Evolutionary conservation across 2,329 filamentous ascomycete genomes (phyloP), one percentile per base, ranked within the genome.

Genomic region (Rugonectria rugulosa): DNA sequence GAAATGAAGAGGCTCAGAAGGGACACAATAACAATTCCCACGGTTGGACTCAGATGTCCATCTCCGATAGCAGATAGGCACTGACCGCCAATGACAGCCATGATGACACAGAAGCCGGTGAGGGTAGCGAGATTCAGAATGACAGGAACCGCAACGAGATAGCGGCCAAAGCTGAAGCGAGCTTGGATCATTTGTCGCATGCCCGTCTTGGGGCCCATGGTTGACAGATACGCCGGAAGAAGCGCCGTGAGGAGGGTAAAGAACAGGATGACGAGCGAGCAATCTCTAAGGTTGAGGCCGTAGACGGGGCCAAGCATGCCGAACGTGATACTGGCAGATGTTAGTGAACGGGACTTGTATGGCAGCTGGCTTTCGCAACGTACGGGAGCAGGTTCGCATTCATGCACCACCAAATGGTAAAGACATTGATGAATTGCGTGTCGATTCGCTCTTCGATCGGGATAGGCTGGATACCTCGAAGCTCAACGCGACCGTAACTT

Each of bases 131-230:
- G 67, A 53, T 82, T 82, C 32, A 82, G 69, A 3, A 80, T 47
- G 21, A 67, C 56, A 0, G 63, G 62, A 1, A 68, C 37, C 4
- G 57, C 56, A 11, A 65, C 55, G 0, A 64, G 53, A 27, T 65
- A 67, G 10, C 58, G 52, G 36, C 66, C 65, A 17, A 60, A 68
- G 27, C 59, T 61, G 43, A 63, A 81, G 14, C 79, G 72, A 2
- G 78, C 77, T 50, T 79, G 77, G 2, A 80, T 74, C 64, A 81
- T 75, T 58, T 80, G 78, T 8, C 79, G 72, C 71, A 80, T 75
- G 4, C 77, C 79, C 8, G 77, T 79, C 56, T 70, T 72, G 5
- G 77, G 75, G 0, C 77, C 77, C 53, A 77, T 70, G 0, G 73
- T 77, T 6, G 73, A 74, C 41, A 80, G 58, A 47, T 74, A 79